These are phyloP conservation scores for Strobilomyces confusus DNA, from an alignment of 768 basidiomycete genomes.

Conservation along the genomic window DNA sequence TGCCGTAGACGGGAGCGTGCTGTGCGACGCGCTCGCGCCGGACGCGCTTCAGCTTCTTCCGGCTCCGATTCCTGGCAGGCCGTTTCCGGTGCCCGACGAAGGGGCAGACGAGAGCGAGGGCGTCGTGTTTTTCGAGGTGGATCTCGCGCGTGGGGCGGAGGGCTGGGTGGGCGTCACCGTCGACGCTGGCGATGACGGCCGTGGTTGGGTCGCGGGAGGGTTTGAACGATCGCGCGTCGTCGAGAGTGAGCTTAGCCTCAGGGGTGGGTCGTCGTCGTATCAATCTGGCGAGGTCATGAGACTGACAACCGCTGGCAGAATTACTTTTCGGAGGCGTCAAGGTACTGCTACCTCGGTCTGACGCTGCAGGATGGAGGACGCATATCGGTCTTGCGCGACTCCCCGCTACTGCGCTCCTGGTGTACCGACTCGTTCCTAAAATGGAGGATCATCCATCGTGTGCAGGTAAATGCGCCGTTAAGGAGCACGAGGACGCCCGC, in stretches of 20 bases:
- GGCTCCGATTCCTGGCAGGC: slow-evolving; percentile 44
- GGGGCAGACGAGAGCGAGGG: slow-evolving; percentile 76
- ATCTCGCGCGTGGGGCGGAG: slow-evolving; percentile 27
- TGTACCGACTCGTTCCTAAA: slow-evolving; percentile 51
- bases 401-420: slow-evolving; percentile 57
- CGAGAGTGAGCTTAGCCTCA: slow-evolving; percentile 31
- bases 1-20: slow-evolving; percentile 14
- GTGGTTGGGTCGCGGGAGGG: slow-evolving; percentile 61
- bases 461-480: slow-evolving; percentile 19
- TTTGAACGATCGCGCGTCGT: slow-evolving; percentile 38
- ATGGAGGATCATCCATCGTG: slow-evolving; percentile 23
- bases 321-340: slow-evolving; percentile 34
- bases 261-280: slow-evolving; percentile 37
- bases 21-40: slow-evolving; percentile 45
- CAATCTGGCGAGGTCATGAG: not conserved
- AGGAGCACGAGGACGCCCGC: not conserved
- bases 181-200: slow-evolving; percentile 44
- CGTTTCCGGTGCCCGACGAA: slow-evolving; percentile 65
- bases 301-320: slow-evolving; percentile 31
- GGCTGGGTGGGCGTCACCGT: slow-evolving; percentile 54
- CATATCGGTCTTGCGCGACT: slow-evolving; percentile 52
- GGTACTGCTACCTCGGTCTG: slow-evolving; percentile 31
- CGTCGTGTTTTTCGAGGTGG: slow-evolving; percentile 58
- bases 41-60: slow-evolving; percentile 58
- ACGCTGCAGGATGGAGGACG: slow-evolving; percentile 35